A percentile compares a stretch with the other conserved stretches of the same genome.
phyloP scores from a whole-genome alignment of 208 protist genomes.

The Crithidia fasciculata region DNA sequence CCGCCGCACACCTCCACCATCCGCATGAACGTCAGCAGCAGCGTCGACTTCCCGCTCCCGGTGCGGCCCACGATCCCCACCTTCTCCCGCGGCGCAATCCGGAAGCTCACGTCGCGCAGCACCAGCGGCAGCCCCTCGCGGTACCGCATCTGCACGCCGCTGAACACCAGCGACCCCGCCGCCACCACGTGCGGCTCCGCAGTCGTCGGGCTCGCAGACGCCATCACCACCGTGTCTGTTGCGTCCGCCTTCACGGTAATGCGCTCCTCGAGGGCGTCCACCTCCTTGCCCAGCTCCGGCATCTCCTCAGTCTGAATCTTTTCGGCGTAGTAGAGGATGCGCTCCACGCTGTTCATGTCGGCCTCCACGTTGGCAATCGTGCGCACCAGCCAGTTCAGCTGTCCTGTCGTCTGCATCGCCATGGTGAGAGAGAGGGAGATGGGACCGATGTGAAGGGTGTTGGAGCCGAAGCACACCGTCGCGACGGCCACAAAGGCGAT shows the following conservation, averaged over 20 bases:
- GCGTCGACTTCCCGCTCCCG: slow-evolving; percentile 87
- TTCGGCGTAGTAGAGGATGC: slow-evolving; percentile 70
- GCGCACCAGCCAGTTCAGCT: slow-evolving; percentile 45
- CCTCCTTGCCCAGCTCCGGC: slow-evolving; percentile 14
- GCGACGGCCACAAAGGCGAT: slow-evolving; percentile 35
- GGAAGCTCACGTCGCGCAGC: no score
- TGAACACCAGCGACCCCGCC: slow-evolving; percentile 1
- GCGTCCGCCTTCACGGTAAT: neutral
- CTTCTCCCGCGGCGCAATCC: slow-evolving; percentile 71
- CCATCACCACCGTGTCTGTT: slow-evolving; percentile 27
- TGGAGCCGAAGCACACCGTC: no score
- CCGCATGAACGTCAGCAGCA: slow-evolving; percentile 75
- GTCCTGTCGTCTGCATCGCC: slow-evolving; percentile 33
- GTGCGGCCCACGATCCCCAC: slow-evolving; percentile 84
- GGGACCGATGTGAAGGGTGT: slow-evolving; percentile 27
- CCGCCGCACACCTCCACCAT: slow-evolving; percentile 67
- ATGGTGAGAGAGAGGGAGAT: slow-evolving; percentile 55
- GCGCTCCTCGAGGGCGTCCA: neutral
- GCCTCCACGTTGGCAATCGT: neutral
- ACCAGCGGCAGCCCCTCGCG: no score
- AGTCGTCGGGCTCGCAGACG: neutral
- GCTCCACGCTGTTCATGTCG: slow-evolving; percentile 47
- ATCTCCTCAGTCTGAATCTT: slow-evolving; percentile 60
- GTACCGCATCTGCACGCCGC: no score
- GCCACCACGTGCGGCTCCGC: slow-evolving; percentile 26